phyloP scores from a whole-genome alignment of 371 early-diverging fungal genomes.

The Phascolomyces articulosus region DNA sequence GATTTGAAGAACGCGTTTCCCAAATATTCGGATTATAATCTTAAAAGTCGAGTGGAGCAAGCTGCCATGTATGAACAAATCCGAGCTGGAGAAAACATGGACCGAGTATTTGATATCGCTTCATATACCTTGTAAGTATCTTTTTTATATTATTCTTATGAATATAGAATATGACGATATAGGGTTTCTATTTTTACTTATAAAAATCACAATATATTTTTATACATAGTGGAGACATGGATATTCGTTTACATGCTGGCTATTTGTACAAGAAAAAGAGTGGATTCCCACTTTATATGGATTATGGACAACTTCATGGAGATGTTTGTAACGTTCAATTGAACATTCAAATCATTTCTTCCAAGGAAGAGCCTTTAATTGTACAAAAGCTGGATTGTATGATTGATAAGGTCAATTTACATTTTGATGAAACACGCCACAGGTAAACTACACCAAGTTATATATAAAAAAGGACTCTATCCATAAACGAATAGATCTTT shows the following conservation, averaged over 20 bases:
- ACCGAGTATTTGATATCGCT: not conserved
- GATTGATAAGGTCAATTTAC: not conserved
- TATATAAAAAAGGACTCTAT: not conserved
- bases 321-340: not conserved
- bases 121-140: not conserved
- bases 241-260: not conserved
- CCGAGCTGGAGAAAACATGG: not conserved
- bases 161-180: not conserved
- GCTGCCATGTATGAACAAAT: not conserved
- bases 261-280: slow-evolving; percentile 13
- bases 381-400: not conserved
- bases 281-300: slow-evolving; percentile 10
- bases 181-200: not conserved
- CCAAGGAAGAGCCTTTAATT: not conserved
- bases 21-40: not conserved
- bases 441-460: not conserved
- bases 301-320: not conserved
- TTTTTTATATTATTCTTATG: not conserved
- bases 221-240: not conserved
- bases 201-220: not conserved
- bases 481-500: no score
- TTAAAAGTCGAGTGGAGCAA: not conserved
- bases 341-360: not conserved
- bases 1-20: slow-evolving; percentile 1
- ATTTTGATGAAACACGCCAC: slow-evolving; percentile 7